Percentiles rank a stretch among this genome's conserved stretches.
Conservation (phyloP, 331 rosid species). For the Spiraea crenata region DNA sequence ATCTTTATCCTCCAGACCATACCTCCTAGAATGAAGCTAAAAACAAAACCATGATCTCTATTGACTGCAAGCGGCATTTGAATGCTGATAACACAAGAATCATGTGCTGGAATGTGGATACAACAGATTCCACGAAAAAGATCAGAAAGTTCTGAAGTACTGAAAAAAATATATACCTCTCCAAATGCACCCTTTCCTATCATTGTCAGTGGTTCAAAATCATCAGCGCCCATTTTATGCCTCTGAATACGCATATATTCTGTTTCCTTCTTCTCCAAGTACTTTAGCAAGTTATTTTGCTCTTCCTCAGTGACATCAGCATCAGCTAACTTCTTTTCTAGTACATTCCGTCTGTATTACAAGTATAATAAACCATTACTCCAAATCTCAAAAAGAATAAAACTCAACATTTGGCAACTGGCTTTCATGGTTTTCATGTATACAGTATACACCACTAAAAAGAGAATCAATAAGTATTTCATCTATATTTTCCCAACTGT, state of each 20-base stretch:
- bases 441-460: background rate
- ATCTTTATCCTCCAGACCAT: background rate
- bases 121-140: background rate
- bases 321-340: slow-evolving; percentile 94
- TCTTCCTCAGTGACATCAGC: slow-evolving; percentile 98
- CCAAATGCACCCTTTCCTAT: slow-evolving; percentile 99
- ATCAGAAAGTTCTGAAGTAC: background rate
- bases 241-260: slow-evolving; percentile 99
- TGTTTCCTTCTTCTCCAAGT: slow-evolving; percentile 94
- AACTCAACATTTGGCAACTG: background rate
- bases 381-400: slow-evolving; percentile 6
- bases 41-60: background rate
- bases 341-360: slow-evolving; percentile 73
- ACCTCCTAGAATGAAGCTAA: background rate
- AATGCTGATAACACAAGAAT: background rate
- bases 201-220: slow-evolving; percentile 93
- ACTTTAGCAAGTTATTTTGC: slow-evolving; percentile 87
- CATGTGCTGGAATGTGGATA: background rate
- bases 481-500: background rate
- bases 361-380: slow-evolving; percentile 22
- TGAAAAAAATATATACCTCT: slow-evolving; percentile 57
- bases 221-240: slow-evolving; percentile 99
- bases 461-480: slow-evolving; percentile 11
- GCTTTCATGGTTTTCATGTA: background rate
- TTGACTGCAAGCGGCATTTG: background rate